phyloP scores from a whole-genome alignment of 225 moss, liverwort and hornwort genomes.

The Sphagnum tenellum region DNA sequence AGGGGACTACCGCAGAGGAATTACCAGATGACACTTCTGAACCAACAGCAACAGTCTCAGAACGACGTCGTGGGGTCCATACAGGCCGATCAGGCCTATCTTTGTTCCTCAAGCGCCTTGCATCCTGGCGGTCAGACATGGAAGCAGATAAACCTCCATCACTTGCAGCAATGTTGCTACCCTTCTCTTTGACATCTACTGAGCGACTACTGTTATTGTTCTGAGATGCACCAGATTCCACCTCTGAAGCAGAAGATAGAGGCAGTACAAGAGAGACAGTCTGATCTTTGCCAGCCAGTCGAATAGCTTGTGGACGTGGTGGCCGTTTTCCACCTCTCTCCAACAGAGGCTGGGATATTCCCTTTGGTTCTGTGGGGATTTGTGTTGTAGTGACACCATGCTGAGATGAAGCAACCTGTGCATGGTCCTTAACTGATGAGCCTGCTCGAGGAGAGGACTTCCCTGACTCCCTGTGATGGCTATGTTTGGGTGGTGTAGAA shows the following conservation, averaged over 20 bases:
- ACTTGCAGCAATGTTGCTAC: slow-evolving; percentile 25
- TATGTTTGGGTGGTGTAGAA: slow-evolving; percentile 29
- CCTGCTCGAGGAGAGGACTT: slow-evolving; percentile 42
- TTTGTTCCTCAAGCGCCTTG: slow-evolving; percentile 93
- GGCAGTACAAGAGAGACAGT: slow-evolving; percentile 23
- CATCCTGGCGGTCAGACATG: slow-evolving; percentile 67
- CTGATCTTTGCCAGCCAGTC: slow-evolving; percentile 77
- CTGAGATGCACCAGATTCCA: slow-evolving; percentile 28
- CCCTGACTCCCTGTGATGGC: slow-evolving; percentile 43
- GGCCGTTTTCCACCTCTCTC: slow-evolving; percentile 90
- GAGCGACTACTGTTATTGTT: neutral
- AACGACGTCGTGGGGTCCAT: slow-evolving; percentile 95
- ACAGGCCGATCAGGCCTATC: slow-evolving; percentile 97
- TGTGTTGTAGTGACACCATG: too few species aligned
- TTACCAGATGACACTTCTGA: slow-evolving; percentile 27
- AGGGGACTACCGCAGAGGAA: slow-evolving; percentile 10
- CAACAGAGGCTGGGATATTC: neutral
- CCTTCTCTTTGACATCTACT: slow-evolving; percentile 49
- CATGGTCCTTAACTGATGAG: slow-evolving; percentile 23
- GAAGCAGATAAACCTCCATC: slow-evolving; percentile 39
- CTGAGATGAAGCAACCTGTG: slow-evolving; percentile 14
- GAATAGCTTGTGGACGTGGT: slow-evolving; percentile 81
- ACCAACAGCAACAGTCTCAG: slow-evolving; percentile 33
- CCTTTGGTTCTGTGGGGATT: too few species aligned
- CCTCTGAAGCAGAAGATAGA: slow-evolving; percentile 27